These are phyloP conservation scores for Pseudotsuga menziesii DNA, from an alignment of 75 land plant species.

Conservation along the genomic window DNA sequence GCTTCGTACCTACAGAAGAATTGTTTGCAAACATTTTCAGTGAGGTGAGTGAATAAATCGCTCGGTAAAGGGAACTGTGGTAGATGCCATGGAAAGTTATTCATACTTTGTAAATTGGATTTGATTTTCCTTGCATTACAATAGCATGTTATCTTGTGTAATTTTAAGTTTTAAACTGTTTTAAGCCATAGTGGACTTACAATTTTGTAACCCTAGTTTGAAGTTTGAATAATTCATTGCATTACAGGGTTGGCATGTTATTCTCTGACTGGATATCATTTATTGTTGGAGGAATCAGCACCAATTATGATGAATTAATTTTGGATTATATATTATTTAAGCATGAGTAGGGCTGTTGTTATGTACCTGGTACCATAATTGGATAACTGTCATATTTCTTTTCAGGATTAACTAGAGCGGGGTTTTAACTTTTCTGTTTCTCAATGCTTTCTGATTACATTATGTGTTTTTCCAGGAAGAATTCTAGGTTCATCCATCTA, in stretches of 20 bases:
- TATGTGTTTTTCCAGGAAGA: too few relatives aligned
- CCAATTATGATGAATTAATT: neutral
- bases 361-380: neutral
- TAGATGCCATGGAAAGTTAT: neutral
- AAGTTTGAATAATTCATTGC: neutral
- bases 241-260: neutral
- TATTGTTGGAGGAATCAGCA: neutral
- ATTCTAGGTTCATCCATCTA: too few relatives aligned
- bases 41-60: conserved; percentile 28
- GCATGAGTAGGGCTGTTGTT: neutral
- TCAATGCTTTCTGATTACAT: too few relatives aligned
- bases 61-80: too few relatives aligned
- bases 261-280: neutral
- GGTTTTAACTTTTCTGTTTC: too few relatives aligned
- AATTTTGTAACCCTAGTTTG: neutral
- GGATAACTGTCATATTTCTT: neutral
- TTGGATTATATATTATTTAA: neutral
- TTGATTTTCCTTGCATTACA: neutral
- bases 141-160: neutral
- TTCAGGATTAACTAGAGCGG: neutral
- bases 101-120: neutral
- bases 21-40: conserved; percentile 58
- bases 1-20: conserved; percentile 62
- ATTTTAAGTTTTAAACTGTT: neutral
- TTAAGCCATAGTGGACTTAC: neutral